A percentile compares a stretch with the other conserved stretches of the same genome.
phyloP scores from a whole-genome alignment of 2,329 filamentous ascomycete genomes.

The Knoxdaviesia proteae region DNA sequence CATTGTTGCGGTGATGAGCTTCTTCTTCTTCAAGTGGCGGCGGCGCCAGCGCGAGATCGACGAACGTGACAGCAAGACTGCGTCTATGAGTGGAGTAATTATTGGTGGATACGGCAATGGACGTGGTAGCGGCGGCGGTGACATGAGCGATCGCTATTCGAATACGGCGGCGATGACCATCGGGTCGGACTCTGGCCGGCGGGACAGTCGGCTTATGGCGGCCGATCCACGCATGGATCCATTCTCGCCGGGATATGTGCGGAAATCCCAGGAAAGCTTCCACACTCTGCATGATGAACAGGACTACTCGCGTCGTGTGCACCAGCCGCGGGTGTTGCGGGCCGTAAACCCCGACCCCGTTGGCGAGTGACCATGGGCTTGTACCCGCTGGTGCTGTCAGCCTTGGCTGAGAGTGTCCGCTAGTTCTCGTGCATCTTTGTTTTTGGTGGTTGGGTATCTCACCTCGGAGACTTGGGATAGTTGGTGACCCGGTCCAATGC shows the following conservation, averaged over 20 bases:
- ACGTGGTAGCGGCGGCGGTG: too few species aligned
- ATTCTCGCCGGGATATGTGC: constrained; percentile 32
- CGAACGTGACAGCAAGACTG: not conserved
- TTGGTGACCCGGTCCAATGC: not conserved
- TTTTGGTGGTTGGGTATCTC: not conserved
- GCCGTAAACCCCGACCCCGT: constrained; percentile 40
- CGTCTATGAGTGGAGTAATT: too few species aligned
- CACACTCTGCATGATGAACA: constrained; percentile 43
- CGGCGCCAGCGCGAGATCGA: constrained; percentile 12
- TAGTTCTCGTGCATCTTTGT: not conserved
- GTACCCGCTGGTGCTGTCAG: too few species aligned
- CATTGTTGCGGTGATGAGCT: constrained; percentile 19
- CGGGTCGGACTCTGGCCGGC: constrained; percentile 14
- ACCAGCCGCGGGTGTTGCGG: constrained; percentile 33
- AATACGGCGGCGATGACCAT: too few species aligned
- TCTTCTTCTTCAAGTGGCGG: constrained; percentile 22
- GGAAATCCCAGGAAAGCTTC: constrained; percentile 40
- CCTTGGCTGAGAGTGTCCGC: not conserved
- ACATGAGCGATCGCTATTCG: too few species aligned
- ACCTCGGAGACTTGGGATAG: not conserved
- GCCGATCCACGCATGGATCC: constrained; percentile 44
- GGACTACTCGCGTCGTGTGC: constrained; percentile 42
- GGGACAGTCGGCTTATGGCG: constrained; percentile 32
- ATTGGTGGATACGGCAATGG: too few species aligned
- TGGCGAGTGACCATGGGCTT: constrained; percentile 6